These are phyloP conservation scores for Oenanthe javanica DNA, from an alignment of 140 eudicot genomes.

Conservation along the genomic window DNA sequence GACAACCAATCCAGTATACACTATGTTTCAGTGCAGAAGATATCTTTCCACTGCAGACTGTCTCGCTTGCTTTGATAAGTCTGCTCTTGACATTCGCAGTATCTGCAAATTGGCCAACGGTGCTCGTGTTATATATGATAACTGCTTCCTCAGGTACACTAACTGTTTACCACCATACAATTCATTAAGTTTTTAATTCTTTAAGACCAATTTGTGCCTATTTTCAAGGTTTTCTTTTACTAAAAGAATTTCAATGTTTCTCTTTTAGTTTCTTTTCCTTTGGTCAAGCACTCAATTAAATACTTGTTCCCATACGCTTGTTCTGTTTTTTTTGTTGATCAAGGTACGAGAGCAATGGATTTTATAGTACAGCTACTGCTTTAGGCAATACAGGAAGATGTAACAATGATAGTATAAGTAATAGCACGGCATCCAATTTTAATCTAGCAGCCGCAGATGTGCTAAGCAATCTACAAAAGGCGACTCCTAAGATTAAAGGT, in stretches of 20 bases:
- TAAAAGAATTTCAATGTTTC: neutral
- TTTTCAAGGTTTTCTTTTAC: neutral
- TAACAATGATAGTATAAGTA: neutral
- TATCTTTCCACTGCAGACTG: constrained; percentile 51
- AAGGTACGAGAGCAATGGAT: constrained; percentile 7
- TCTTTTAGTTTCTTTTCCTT: neutral
- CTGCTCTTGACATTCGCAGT: constrained; percentile 31
- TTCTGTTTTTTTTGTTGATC: neutral
- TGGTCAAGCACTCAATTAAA: neutral
- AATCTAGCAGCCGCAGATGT: neutral
- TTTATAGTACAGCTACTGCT: neutral
- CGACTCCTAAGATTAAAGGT: neutral
- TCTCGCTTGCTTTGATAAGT: constrained; percentile 46
- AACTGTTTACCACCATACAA: neutral
- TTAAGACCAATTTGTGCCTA: neutral
- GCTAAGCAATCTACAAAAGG: neutral
- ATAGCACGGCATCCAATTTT: neutral
- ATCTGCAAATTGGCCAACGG: constrained; percentile 54
- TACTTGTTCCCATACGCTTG: neutral
- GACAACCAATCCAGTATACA: constrained; percentile 52
- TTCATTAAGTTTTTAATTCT: neutral
- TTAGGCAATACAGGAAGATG: constrained; percentile 5
- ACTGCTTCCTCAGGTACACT: constrained; percentile 64
- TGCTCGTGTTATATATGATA: constrained; percentile 61
- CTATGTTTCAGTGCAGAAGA: constrained; percentile 60